phyloP scores from a whole-genome alignment of 352 stramenopile species.

The Phytopythium vexans region DNA sequence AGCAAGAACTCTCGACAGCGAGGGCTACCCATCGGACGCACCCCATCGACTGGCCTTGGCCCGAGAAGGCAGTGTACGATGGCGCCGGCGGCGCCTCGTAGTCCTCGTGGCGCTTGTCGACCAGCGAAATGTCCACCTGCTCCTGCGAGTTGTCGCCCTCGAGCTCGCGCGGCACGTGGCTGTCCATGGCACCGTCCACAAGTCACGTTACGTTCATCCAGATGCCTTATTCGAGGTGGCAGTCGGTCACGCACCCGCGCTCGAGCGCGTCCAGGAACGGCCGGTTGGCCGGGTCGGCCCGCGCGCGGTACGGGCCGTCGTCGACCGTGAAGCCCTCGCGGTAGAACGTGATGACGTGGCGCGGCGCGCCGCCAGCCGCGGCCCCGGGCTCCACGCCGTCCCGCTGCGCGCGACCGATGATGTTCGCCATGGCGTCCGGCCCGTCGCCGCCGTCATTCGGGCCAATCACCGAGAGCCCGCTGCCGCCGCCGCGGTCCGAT shows the following conservation, averaged over 20 bases:
- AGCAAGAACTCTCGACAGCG: neutral
- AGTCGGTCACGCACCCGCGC: constrained; percentile 29
- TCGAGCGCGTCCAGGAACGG: constrained; percentile 83
- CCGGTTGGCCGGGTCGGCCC: constrained; percentile 65
- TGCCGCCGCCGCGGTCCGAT: constrained; percentile 66
- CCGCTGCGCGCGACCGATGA: constrained; percentile 78
- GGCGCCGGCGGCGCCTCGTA: constrained; percentile 66
- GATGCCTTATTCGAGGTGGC: neutral
- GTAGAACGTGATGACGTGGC: constrained; percentile 84
- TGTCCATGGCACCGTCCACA: constrained; percentile 10
- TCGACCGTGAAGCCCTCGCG: constrained; percentile 84
- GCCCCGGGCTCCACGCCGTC: too few relatives aligned
- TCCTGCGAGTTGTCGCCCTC: constrained; percentile 66
- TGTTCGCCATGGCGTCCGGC: constrained; percentile 69
- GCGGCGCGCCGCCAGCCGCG: constrained; percentile 26
- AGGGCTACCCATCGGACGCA: too few relatives aligned
- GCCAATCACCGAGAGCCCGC: constrained; percentile 69
- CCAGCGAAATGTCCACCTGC: constrained; percentile 76
- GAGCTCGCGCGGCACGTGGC: constrained; percentile 70
- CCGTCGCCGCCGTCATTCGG: constrained; percentile 33
- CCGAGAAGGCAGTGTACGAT: constrained; percentile 86
- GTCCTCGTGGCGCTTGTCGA: constrained; percentile 85
- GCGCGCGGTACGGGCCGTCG: constrained; percentile 68
- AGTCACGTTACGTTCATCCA: neutral
- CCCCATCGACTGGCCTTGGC: constrained; percentile 80